phyloP scores from a whole-genome alignment of 140 eudicot genomes.

The Ambrosia hybrid region DNA sequence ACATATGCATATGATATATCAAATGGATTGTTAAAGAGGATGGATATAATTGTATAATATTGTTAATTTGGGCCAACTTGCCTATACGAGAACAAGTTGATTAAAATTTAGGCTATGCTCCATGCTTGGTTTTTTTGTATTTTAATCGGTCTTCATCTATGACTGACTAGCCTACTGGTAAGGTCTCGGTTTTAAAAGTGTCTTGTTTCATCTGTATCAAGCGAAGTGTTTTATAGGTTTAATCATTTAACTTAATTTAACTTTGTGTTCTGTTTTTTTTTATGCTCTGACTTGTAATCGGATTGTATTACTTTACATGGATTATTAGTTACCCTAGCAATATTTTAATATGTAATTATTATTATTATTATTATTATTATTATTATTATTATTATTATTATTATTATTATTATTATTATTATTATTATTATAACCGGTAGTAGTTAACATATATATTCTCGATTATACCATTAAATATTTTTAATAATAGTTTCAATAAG shows the following conservation, averaged over 20 bases:
- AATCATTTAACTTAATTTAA: neutral
- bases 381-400: too few species aligned
- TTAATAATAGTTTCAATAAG: too few species aligned
- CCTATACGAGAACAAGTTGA: neutral
- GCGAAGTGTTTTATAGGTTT: neutral
- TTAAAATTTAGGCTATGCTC: slow-evolving; percentile 3
- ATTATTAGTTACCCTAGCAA: too few species aligned
- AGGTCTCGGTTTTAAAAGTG: neutral
- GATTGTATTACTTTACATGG: too few species aligned
- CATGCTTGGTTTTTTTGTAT: slow-evolving; percentile 11
- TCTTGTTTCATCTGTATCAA: neutral
- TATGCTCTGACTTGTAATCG: too few species aligned
- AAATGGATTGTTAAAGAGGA: neutral
- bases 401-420: too few species aligned
- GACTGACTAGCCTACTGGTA: neutral
- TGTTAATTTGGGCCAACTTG: slow-evolving; percentile 8
- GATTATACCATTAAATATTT: too few species aligned
- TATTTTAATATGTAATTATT: too few species aligned
- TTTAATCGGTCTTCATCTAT: neutral
- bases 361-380: too few species aligned
- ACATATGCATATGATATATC: neutral
- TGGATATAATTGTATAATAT: slow-evolving; percentile 17
- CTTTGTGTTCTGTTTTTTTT: neutral
- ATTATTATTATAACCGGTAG: too few species aligned
- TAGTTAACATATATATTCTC: too few species aligned